Conservation (phyloP, 108 stramenopile genomes). For the Phaeodactylum tricornutum region DNA sequence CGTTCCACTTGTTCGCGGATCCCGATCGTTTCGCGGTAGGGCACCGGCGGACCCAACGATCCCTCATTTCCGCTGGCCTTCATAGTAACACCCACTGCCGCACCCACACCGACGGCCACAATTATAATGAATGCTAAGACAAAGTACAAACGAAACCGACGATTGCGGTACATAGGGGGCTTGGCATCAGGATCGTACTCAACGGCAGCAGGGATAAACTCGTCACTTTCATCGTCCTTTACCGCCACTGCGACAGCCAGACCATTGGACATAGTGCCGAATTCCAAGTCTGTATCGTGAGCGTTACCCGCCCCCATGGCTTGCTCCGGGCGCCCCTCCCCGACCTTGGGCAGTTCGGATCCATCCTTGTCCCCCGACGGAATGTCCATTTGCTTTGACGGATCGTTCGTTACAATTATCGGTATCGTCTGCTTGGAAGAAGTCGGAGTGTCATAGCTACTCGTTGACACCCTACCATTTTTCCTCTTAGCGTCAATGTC, state of each 20-base stretch:
- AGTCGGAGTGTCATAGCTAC: neutral
- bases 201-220: conserved; percentile 57
- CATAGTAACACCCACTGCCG: conserved; percentile 9
- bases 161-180: conserved; percentile 51
- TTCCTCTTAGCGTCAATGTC: neutral
- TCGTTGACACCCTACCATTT: neutral
- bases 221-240: conserved; percentile 44
- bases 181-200: conserved; percentile 78
- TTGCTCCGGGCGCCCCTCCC: neutral
- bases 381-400: neutral
- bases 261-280: conserved; percentile 3
- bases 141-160: conserved; percentile 53
- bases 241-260: conserved; percentile 65
- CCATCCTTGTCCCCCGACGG: neutral
- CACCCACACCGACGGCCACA: conserved; percentile 13
- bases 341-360: neutral
- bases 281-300: conserved; percentile 7
- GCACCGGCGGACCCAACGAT: conserved; percentile 14
- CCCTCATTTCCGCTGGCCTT: neutral
- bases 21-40: conserved; percentile 11
- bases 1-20: conserved; percentile 11
- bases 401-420: neutral
- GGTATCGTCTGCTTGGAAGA: neutral
- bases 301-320: neutral
- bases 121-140: conserved; percentile 14